Base-by-base conservation (phyloP, 768 basidiomycete species). In the Agaricus blazei region DNA sequence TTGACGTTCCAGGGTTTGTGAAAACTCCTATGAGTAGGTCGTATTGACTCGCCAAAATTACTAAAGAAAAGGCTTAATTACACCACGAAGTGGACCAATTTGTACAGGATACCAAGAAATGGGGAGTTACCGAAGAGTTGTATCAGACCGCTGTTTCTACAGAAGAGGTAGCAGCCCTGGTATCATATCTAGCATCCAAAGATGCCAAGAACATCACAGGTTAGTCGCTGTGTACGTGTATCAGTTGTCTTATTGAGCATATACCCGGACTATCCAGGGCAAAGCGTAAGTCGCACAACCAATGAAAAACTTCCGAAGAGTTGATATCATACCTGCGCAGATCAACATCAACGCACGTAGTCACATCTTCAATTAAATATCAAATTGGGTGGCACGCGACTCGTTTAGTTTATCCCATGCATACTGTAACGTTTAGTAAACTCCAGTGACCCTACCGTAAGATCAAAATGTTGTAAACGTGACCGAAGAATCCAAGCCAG, bases 21-120 rank as follows among this genome's bases (percentile, higher is more conserved):
- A 27, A 51, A 6, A 51, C 50, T 1, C 37, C 37, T 15, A 24
- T 51, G 50, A 28, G 50, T 51, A 41, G 29, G 37, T 14, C 27
- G n/a, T 7, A 38, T 6, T 27, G 26, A 23, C 6, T 3, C 12
- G n/a, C 8, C 27, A 7, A 7, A 12, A 14, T 15, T 15, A 14
- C 46, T 11, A 19, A 31, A 47, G 12, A 47, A 9, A 41, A 14
- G 12, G 40, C 40, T 41, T 5, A 41, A 4, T 11, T 38, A 9
- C 15, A 19, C 19, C 9, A 41, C 36, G 12, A 42, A 54, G 54
- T 54, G 47, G 47, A 47, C 51, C 52, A 23, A 31, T 43, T 40
- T 38, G 31, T 38, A 29, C 62, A 9, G 61, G 65, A 0, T 75
- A 75, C 51, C 59, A 63, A 43, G 62, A 68, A 0, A 63, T 68